Conservation (phyloP, 164 flowering plant species). For the Chimonanthus praecox region DNA sequence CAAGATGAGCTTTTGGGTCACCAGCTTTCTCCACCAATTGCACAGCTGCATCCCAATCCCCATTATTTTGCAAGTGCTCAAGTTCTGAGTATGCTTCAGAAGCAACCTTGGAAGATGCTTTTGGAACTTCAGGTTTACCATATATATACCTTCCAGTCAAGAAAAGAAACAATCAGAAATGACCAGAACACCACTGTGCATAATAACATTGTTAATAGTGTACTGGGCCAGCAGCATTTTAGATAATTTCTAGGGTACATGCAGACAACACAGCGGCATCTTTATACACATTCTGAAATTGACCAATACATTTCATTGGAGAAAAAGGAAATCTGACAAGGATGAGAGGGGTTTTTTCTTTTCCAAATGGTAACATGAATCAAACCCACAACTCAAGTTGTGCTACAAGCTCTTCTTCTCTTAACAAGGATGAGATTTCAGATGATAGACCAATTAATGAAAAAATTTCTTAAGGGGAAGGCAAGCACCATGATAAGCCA, state of each 20-base stretch:
- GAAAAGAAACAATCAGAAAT: slow-evolving; percentile 2
- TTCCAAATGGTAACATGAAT: neutral
- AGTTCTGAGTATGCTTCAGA: slow-evolving; percentile 64
- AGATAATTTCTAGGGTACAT: too few relatives aligned
- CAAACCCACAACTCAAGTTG: neutral
- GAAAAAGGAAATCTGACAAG: too few relatives aligned
- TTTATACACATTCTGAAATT: too few relatives aligned
- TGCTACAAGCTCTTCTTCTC: too few relatives aligned
- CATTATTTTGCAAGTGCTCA: slow-evolving; percentile 41
- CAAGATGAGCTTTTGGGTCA: slow-evolving; percentile 50
- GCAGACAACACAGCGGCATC: too few relatives aligned
- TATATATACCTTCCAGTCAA: slow-evolving; percentile 62
- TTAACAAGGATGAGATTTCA: neutral
- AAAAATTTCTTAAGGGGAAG: neutral
- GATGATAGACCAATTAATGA: too few relatives aligned
- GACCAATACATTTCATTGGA: too few relatives aligned
- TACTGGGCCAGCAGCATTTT: neutral
- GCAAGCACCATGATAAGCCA: neutral
- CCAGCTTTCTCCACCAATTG: slow-evolving; percentile 76
- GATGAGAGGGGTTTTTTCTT: neutral
- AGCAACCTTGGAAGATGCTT: slow-evolving; percentile 66
- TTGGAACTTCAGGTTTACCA: slow-evolving; percentile 97
- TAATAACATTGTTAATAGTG: neutral
- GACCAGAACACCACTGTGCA: neutral
- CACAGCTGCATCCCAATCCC: slow-evolving; percentile 91